phyloP scores from a whole-genome alignment of 1,284 basidiomycete species.

The Trametes hirsuta region DNA sequence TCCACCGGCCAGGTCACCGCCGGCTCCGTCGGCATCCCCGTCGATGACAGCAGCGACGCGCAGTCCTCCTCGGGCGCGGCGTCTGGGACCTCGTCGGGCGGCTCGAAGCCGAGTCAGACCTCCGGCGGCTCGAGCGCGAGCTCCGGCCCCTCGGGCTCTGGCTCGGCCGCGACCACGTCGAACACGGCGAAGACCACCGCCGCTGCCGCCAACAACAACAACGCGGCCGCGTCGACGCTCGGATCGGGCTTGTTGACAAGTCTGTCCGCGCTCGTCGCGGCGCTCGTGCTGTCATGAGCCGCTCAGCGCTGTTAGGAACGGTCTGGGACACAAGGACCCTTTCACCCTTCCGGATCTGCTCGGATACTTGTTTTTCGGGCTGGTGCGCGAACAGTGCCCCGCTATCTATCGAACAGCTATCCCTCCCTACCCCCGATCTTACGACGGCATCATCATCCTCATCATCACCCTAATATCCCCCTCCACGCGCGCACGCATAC shows the following conservation, averaged over 20 bases:
- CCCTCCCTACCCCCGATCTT: neutral
- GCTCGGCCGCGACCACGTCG: neutral
- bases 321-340: conserved; percentile 1
- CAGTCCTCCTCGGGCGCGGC: neutral
- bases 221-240: conserved; percentile 5
- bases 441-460: conserved; percentile 1
- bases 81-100: neutral
- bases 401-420: conserved; percentile 5
- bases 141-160: neutral
- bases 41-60: neutral
- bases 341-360: neutral
- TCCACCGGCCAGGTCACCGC: conserved; percentile 22
- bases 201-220: neutral
- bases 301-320: neutral
- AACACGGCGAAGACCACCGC: neutral
- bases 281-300: conserved; percentile 19
- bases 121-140: neutral
- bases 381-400: conserved; percentile 9
- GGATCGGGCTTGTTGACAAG: conserved; percentile 17
- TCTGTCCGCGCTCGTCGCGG: conserved; percentile 20
- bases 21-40: conserved; percentile 19
- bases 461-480: neutral
- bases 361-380: neutral
- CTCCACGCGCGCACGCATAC: neutral
- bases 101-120: neutral